Percentiles rank a stretch among this genome's conserved stretches.
Conservation (phyloP, 2,329 filamentous ascomycete genomes). For the Aspergillus luchuensis region DNA sequence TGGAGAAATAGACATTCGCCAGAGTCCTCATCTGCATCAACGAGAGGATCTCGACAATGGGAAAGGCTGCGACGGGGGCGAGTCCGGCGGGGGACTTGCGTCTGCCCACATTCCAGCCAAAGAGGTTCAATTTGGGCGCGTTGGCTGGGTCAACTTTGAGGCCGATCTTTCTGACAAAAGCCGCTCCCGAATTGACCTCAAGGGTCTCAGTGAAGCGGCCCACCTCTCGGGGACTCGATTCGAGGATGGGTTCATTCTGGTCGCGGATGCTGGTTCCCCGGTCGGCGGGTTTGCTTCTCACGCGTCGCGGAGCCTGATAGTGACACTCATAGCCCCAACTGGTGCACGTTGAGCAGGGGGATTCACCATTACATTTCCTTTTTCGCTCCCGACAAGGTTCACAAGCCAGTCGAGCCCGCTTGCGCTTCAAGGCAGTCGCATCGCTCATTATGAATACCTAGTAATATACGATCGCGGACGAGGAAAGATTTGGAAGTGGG, state of each 20-base stretch:
- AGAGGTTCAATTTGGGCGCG: conserved; percentile 55
- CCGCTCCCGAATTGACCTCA: conserved; percentile 58
- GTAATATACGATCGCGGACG: background rate
- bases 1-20: conserved; percentile 52
- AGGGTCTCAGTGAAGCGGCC: conserved; percentile 36
- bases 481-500: background rate
- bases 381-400: conserved; percentile 34
- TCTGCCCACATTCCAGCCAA: conserved; percentile 56
- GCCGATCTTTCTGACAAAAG: conserved; percentile 56
- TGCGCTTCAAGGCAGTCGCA: conserved; percentile 39
- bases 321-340: conserved; percentile 34
- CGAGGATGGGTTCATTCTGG: conserved; percentile 8
- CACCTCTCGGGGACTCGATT: conserved; percentile 2
- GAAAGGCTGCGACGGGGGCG: conserved; percentile 12
- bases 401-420: conserved; percentile 29
- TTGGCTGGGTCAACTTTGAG: conserved; percentile 55
- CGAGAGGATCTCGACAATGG: conserved; percentile 51
- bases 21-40: conserved; percentile 50
- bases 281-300: background rate
- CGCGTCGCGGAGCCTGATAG: conserved; percentile 15
- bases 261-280: background rate
- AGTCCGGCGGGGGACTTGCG: conserved; percentile 24
- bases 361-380: conserved; percentile 31
- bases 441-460: background rate
- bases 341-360: conserved; percentile 31